Conservation (phyloP, 2,329 filamentous ascomycete genomes). For the Didymella pinodella region DNA sequence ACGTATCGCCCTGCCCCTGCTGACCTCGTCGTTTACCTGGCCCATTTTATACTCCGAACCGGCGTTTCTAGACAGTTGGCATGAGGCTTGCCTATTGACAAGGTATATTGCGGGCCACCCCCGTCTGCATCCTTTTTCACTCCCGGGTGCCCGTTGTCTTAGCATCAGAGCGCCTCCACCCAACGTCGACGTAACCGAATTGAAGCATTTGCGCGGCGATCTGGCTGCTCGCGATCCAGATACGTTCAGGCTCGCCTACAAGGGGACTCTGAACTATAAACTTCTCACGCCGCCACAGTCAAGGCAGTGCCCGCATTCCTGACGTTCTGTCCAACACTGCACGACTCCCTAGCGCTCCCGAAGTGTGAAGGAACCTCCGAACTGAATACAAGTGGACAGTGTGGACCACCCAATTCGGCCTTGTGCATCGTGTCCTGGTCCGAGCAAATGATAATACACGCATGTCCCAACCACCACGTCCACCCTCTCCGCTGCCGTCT, state of each 20-base stretch:
- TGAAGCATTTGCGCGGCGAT: conserved; percentile 45
- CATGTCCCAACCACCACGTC: conserved; percentile 54
- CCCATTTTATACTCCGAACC: conserved; percentile 42
- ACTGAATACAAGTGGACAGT: conserved; percentile 40
- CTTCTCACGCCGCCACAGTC: conserved; percentile 50
- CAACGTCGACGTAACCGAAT: conserved; percentile 49
- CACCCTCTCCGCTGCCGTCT: conserved; percentile 52
- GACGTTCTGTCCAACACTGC: conserved; percentile 50
- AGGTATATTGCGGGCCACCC: conserved; percentile 38
- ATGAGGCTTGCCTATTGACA: conserved; percentile 45
- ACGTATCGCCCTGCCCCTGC: conserved; percentile 28
- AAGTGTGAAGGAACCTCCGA: conserved; percentile 46
- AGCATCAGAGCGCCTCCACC: conserved; percentile 47
- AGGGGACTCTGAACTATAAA: conserved; percentile 47
- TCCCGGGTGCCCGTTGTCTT: conserved; percentile 43
- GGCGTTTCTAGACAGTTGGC: conserved; percentile 38
- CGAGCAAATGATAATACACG: conserved; percentile 54
- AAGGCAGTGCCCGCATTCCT: conserved; percentile 51
- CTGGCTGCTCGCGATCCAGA: conserved; percentile 51
- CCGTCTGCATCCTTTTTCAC: conserved; percentile 39
- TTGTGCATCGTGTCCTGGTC: conserved; percentile 51
- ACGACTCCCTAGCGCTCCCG: conserved; percentile 49
- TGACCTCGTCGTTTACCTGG: conserved; percentile 29
- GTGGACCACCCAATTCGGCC: conserved; percentile 51
- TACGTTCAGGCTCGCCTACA: conserved; percentile 47